Percentiles rank a stretch among this genome's conserved stretches.
phyloP scores from a whole-genome alignment of 2,329 filamentous ascomycete species.

The Fusarium neocosmosporiellum region DNA sequence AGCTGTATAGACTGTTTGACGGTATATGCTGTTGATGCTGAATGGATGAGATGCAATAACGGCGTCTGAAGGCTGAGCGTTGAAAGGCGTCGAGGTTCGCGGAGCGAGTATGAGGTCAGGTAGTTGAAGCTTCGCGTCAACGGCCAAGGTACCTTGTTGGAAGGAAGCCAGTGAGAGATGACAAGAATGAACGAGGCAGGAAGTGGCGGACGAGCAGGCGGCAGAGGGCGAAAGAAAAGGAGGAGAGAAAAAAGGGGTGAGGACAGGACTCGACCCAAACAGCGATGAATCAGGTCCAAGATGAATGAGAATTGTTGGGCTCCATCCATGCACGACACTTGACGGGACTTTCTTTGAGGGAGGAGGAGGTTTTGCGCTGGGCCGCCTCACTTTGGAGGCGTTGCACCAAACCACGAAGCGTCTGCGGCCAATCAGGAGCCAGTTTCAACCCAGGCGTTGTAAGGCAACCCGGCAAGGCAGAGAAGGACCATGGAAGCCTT shows the following conservation, averaged over 20 bases:
- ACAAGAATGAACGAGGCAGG: slow-evolving; percentile 7
- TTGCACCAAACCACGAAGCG: slow-evolving; percentile 10
- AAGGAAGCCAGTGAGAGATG: slow-evolving; percentile 1
- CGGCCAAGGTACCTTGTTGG: not conserved
- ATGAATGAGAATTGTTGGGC: not conserved
- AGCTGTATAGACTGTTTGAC: not conserved
- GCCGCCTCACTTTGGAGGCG: slow-evolving; percentile 34
- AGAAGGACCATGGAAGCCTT: slow-evolving; percentile 1
- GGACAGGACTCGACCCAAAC: not conserved
- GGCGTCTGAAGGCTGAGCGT: not conserved
- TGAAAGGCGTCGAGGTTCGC: not conserved
- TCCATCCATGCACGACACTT: not conserved
- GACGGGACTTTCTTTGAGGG: slow-evolving; percentile 1
- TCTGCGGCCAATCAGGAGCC: slow-evolving; percentile 17
- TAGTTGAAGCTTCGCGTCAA: slow-evolving; percentile 9
- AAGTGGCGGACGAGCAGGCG: slow-evolving; percentile 8
- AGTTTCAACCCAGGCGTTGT: slow-evolving; percentile 30
- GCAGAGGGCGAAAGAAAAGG: not conserved
- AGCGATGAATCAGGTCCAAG: not conserved
- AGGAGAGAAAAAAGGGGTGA: slow-evolving; percentile 4
- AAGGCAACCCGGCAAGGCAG: slow-evolving; percentile 24
- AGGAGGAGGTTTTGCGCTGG: slow-evolving; percentile 7
- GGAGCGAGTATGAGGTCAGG: not conserved
- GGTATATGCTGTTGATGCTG: not conserved
- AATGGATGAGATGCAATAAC: not conserved